A percentile compares a stretch with the other conserved stretches of the same genome.
These are phyloP conservation scores for Reticulascus tulasneorum DNA, from an alignment of 2,329 filamentous ascomycete species.

Conservation along the genomic window DNA sequence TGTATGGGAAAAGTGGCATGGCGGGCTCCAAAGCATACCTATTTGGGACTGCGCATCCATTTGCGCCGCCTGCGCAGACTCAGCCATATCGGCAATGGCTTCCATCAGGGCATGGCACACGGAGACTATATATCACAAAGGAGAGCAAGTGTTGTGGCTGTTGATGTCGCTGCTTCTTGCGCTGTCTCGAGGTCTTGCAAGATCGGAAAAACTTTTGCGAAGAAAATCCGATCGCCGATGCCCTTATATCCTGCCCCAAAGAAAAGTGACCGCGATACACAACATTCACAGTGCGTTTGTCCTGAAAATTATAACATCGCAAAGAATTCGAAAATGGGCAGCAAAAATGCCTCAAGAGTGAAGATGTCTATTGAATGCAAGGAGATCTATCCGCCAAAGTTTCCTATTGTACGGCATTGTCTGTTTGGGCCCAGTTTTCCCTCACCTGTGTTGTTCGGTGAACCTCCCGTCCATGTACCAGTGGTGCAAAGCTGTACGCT, in stretches of 20 bases:
- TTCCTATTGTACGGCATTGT: no score
- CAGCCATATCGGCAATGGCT: slow-evolving; percentile 34
- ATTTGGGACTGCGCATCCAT: slow-evolving; percentile 28
- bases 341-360: no score
- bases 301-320: no score
- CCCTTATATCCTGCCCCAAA: slow-evolving; percentile 38
- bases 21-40: slow-evolving; percentile 24
- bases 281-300: no score
- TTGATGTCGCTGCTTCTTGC: slow-evolving; percentile 1
- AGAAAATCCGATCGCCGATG: slow-evolving; percentile 26
- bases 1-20: slow-evolving; percentile 4
- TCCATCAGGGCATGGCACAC: slow-evolving; percentile 10
- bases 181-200: slow-evolving; percentile 13
- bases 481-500: no score
- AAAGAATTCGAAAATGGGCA: no score
- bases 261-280: slow-evolving; percentile 20
- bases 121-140: no score
- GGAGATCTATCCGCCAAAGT: no score
- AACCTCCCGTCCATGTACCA: no score
- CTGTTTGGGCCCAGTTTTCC: no score
- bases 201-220: slow-evolving; percentile 39
- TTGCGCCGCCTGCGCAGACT: slow-evolving; percentile 33
- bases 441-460: no score
- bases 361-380: no score
- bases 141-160: background rate